phyloP scores from a whole-genome alignment of 352 stramenopile species.

The Pythium rishiriense region DNA sequence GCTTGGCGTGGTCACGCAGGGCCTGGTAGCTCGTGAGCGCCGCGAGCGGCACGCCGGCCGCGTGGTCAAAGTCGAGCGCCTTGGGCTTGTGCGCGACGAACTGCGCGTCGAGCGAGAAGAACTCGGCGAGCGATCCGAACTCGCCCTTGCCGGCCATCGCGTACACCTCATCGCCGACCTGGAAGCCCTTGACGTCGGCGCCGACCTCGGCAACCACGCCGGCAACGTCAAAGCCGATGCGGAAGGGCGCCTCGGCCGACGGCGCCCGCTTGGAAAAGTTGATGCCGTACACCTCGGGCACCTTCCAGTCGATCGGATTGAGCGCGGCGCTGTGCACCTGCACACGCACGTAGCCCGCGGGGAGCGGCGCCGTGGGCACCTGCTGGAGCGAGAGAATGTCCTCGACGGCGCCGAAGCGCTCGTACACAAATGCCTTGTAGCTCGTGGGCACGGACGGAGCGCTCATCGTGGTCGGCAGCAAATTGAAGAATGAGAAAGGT shows the following conservation, averaged over 20 bases:
- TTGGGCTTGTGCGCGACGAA: constrained; percentile 41
- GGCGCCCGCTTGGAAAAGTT: constrained; percentile 18
- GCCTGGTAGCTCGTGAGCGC: constrained; percentile 39
- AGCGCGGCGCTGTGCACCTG: constrained; percentile 34
- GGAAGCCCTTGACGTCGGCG: constrained; percentile 26
- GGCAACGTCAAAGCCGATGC: constrained; percentile 41
- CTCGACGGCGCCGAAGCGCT: constrained; percentile 30
- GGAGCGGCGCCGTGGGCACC: constrained; percentile 20
- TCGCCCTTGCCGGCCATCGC: constrained; percentile 22
- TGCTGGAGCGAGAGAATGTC: constrained; percentile 30
- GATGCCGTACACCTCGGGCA: constrained; percentile 1
- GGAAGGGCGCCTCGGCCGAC: constrained; percentile 26
- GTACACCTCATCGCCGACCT: constrained; percentile 13
- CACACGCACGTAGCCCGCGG: constrained; percentile 31
- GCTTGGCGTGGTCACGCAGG: constrained; percentile 23
- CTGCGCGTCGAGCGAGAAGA: constrained; percentile 33
- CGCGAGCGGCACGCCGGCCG: constrained; percentile 33
- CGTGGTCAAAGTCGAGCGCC: constrained; percentile 41
- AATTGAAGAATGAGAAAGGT: neutral
- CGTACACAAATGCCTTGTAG: constrained; percentile 37
- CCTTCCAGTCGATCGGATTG: constrained; percentile 35
- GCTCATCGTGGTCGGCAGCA: neutral
- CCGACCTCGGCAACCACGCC: constrained; percentile 37
- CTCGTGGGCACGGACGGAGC: neutral
- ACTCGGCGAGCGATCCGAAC: constrained; percentile 40